phyloP scores from a whole-genome alignment of 1,139 yeast genomes.

The Wickerhamiella infanticola region DNA sequence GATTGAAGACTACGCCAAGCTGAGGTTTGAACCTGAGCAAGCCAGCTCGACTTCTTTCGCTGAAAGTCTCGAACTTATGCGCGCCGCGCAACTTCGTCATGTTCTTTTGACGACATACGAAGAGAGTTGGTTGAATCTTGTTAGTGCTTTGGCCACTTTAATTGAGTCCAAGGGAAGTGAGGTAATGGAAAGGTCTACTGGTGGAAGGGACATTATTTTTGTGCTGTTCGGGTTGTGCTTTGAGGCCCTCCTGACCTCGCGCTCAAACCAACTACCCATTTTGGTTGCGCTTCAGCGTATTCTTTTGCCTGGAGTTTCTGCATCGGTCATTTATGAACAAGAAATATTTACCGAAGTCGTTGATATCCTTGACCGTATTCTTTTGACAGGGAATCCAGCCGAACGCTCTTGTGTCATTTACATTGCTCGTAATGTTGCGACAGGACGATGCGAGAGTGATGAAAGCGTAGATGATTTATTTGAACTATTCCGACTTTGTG shows the following conservation, averaged over 20 bases:
- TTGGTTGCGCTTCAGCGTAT: slow-evolving; percentile 42
- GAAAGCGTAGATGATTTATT: slow-evolving; percentile 62
- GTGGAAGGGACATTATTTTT: slow-evolving; percentile 55
- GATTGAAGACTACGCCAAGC: slow-evolving; percentile 55
- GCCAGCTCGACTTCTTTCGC: slow-evolving; percentile 18
- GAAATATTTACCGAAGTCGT: slow-evolving; percentile 60
- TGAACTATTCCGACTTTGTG: slow-evolving; percentile 59
- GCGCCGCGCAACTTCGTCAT: slow-evolving; percentile 19
- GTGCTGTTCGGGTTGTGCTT: slow-evolving; percentile 74
- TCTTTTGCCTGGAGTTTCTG: slow-evolving; percentile 41
- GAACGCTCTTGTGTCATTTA: slow-evolving; percentile 41
- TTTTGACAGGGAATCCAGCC: slow-evolving; percentile 41
- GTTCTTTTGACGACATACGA: slow-evolving; percentile 36
- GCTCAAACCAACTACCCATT: slow-evolving; percentile 26
- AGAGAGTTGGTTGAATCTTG: slow-evolving; percentile 63
- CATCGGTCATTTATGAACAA: slow-evolving; percentile 44
- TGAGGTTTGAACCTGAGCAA: slow-evolving; percentile 44
- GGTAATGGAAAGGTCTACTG: slow-evolving; percentile 15
- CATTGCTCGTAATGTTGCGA: slow-evolving; percentile 35
- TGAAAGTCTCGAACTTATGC: slow-evolving; percentile 20
- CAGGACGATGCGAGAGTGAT: slow-evolving; percentile 29
- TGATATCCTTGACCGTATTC: slow-evolving; percentile 60
- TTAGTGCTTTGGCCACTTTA: slow-evolving; percentile 52
- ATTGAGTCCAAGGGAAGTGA: slow-evolving; percentile 18
- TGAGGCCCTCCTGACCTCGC: slow-evolving; percentile 44